These are phyloP conservation scores for Dioscorea dumetorum DNA, from an alignment of 106 monocot genomes.

Conservation along the genomic window DNA sequence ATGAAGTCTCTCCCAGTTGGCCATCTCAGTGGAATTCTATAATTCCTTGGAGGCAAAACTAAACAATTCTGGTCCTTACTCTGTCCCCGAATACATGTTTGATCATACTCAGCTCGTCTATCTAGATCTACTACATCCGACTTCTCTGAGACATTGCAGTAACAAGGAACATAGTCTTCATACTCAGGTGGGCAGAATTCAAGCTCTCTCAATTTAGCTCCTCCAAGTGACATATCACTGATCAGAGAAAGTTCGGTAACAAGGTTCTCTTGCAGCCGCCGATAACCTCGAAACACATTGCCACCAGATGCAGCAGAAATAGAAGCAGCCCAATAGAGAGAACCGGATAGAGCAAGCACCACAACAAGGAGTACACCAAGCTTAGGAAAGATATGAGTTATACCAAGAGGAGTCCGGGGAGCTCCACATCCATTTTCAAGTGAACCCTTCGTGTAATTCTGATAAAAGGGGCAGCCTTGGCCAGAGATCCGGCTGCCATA, in stretches of 20 bases:
- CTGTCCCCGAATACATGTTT: constrained; percentile 24
- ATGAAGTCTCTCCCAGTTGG: constrained; percentile 87
- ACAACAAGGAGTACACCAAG: constrained; percentile 31
- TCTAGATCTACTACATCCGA: constrained; percentile 22
- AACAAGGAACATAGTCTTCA: constrained; percentile 85
- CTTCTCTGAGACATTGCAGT: constrained; percentile 51
- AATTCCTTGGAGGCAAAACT: constrained; percentile 54
- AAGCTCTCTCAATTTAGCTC: constrained; percentile 40
- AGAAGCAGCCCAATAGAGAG: constrained; percentile 68
- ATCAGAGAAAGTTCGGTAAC: constrained; percentile 53
- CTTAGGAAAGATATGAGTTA: constrained; percentile 32
- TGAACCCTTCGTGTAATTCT: constrained; percentile 28
- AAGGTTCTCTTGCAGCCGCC: constrained; percentile 69
- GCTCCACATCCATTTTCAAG: constrained; percentile 28
- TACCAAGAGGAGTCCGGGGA: constrained; percentile 14
- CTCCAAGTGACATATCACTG: constrained; percentile 51
- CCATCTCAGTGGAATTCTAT: constrained; percentile 80
- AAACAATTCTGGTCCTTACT: constrained; percentile 28
- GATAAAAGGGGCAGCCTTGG: constrained; percentile 20
- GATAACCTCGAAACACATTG: constrained; percentile 37
- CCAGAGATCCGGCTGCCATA: constrained; percentile 23
- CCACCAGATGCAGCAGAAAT: constrained; percentile 27
- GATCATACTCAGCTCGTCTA: constrained; percentile 25
- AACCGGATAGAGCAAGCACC: constrained; percentile 38
- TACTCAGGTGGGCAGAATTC: constrained; percentile 57